Percentiles rank a stretch among this genome's conserved stretches.
These are phyloP conservation scores for Fusarium sp. DNA, from an alignment of 2,329 filamentous ascomycete species.

Conservation along the genomic window DNA sequence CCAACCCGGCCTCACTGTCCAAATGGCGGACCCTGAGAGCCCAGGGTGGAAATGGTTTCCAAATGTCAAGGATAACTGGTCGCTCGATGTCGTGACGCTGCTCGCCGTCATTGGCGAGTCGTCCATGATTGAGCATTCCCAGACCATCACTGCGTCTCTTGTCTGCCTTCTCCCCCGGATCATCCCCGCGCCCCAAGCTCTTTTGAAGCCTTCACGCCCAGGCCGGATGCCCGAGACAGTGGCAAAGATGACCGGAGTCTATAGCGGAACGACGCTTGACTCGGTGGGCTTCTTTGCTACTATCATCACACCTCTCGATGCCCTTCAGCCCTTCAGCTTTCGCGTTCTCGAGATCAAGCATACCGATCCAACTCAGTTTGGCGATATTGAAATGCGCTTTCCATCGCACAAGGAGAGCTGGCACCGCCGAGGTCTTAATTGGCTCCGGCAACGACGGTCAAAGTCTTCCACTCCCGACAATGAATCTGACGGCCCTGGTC, in stretches of 20 bases:
- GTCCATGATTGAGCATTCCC: constrained; percentile 70
- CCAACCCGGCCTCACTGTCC: background rate
- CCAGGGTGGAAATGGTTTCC: constrained; percentile 63
- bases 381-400: constrained; percentile 21
- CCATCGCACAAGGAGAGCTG: constrained; percentile 19
- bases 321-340: constrained; percentile 64
- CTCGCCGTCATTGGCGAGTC: constrained; percentile 75
- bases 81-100: constrained; percentile 74
- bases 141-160: constrained; percentile 72
- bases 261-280: constrained; percentile 68
- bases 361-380: constrained; percentile 46
- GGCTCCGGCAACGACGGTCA: constrained; percentile 24
- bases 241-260: constrained; percentile 71
- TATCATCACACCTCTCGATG: constrained; percentile 71
- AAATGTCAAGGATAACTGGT: constrained; percentile 62
- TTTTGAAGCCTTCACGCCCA: constrained; percentile 71
- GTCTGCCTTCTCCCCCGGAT: constrained; percentile 73
- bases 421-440: constrained; percentile 26
- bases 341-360: constrained; percentile 66
- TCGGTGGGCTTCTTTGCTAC: constrained; percentile 75
- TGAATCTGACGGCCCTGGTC: constrained; percentile 1
- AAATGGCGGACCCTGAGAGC: constrained; percentile 48
- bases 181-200: constrained; percentile 74
- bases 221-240: constrained; percentile 69
- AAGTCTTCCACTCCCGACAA: background rate